These are phyloP conservation scores for Haematococcus sp. DNA, from an alignment of 139 green algal genomes.

Conservation along the genomic window DNA sequence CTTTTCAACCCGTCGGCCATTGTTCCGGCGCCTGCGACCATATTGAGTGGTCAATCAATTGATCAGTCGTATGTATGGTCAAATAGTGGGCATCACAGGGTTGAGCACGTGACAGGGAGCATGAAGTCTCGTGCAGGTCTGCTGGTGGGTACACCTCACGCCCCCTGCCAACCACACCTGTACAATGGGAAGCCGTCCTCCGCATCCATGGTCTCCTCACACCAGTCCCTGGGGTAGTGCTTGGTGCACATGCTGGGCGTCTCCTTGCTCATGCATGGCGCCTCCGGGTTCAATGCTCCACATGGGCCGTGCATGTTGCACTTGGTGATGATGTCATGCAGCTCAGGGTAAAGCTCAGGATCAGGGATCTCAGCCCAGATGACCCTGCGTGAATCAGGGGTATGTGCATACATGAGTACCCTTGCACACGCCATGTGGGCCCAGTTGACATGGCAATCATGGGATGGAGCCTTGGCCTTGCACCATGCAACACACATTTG, in stretches of 20 bases:
- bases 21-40: background rate
- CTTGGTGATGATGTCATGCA: background rate
- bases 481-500: conserved; percentile 4
- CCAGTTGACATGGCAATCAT: no score
- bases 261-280: conserved; percentile 22
- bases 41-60: background rate
- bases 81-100: no score
- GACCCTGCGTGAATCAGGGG: no score
- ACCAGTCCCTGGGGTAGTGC: conserved; percentile 14
- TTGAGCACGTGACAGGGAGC: no score
- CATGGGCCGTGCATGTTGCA: conserved; percentile 24
- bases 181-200: conserved; percentile 10
- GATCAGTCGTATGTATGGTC: no score
- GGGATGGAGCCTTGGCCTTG: no score
- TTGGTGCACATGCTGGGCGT: conserved; percentile 2
- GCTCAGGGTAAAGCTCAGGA: no score
- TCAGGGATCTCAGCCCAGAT: no score
- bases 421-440: no score
- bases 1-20: background rate
- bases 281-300: background rate
- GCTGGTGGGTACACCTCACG: no score
- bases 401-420: no score
- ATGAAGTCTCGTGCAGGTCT: no score
- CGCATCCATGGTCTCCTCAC: background rate
- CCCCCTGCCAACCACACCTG: background rate